Evolutionary conservation across 345 rosid species (phyloP).

Genomic region (Aquilaria malaccensis): DNA sequence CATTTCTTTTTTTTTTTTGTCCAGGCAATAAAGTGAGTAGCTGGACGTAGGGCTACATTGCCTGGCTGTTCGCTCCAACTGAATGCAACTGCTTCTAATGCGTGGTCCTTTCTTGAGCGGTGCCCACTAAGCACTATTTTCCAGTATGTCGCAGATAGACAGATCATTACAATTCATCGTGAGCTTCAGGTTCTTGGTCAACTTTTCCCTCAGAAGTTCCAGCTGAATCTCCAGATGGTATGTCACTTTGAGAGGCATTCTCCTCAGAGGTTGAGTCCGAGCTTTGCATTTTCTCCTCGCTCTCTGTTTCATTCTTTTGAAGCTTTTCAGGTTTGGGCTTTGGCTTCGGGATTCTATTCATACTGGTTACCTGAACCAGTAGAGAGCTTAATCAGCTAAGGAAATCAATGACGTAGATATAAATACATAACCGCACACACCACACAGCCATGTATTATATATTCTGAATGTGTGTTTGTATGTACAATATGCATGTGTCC

Average conservation of each 20-base stretch:
- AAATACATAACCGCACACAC: neutral
- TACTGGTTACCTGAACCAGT: conserved; percentile 43
- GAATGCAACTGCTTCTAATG: too few relatives aligned
- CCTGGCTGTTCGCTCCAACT: too few relatives aligned
- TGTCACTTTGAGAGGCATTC: conserved; percentile 13
- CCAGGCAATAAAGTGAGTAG: too few relatives aligned
- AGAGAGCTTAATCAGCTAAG: too few relatives aligned
- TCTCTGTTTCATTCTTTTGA: conserved; percentile 48
- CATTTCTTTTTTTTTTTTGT: too few relatives aligned
- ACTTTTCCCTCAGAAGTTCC: conserved; percentile 16
- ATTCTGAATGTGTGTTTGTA: neutral
- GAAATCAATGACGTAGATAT: neutral
- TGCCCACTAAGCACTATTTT: too few relatives aligned
- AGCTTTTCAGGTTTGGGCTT: conserved; percentile 82
- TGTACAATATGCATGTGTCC: neutral
- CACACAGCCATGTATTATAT: neutral
- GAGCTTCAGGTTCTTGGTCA: conserved; percentile 27
- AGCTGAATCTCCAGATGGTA: conserved; percentile 22
- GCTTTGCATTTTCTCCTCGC: conserved; percentile 19
- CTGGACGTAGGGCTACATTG: too few relatives aligned
- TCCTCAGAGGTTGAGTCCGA: conserved; percentile 32
- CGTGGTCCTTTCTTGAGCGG: too few relatives aligned
- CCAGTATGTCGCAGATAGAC: too few relatives aligned
- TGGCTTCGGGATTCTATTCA: conserved; percentile 79
- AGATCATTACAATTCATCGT: conserved; percentile 52